Conservation (phyloP, 75 land plant species). For the Isoetes taiwanensis region DNA sequence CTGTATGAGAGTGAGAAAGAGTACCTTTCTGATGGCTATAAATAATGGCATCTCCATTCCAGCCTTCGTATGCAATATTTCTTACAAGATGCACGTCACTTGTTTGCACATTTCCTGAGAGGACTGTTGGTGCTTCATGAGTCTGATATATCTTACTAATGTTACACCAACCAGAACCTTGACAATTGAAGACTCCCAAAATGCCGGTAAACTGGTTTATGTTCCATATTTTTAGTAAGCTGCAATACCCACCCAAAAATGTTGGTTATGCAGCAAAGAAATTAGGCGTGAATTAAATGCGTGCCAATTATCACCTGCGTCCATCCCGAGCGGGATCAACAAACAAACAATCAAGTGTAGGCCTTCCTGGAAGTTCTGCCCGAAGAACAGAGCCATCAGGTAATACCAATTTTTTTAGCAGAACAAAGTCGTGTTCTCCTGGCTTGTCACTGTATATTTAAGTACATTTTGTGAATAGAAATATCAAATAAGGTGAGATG, state of each 20-base stretch:
- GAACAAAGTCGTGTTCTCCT: not conserved
- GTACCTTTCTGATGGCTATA: not conserved
- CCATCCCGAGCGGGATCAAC: not conserved
- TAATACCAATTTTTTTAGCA: not conserved
- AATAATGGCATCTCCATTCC: constrained; percentile 4
- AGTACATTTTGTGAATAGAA: too few species aligned
- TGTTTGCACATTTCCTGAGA: not conserved
- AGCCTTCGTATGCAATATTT: not conserved
- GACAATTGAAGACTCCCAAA: not conserved
- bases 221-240: constrained; percentile 1
- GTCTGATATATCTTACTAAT: not conserved
- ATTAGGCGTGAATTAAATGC: not conserved
- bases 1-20: too few species aligned
- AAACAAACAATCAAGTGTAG: not conserved
- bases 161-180: constrained; percentile 44
- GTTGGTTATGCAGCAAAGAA: too few species aligned
- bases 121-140: not conserved
- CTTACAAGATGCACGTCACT: not conserved
- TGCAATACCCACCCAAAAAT: too few species aligned
- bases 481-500: not conserved
- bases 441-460: constrained; percentile 4
- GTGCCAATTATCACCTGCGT: not conserved
- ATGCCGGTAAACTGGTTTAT: not conserved
- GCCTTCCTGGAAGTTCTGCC: not conserved
- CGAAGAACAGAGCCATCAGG: constrained; percentile 7